phyloP scores from a whole-genome alignment of 257 asterid species.

The Capsicum rhomboideum region DNA sequence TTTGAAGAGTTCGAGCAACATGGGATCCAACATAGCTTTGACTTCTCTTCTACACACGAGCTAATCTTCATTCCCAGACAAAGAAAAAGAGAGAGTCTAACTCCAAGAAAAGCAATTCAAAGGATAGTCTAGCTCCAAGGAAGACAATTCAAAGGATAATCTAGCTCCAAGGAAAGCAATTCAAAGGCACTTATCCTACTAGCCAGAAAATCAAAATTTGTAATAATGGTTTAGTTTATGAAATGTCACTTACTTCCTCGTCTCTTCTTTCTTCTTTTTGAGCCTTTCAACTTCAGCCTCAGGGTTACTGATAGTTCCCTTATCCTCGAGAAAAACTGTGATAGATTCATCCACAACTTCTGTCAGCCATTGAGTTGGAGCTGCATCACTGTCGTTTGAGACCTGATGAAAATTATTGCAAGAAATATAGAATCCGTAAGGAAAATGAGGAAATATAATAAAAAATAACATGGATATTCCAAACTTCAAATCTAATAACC shows the following conservation, averaged over 20 bases:
- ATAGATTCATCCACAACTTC: slow-evolving; percentile 56
- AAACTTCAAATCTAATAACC: background rate
- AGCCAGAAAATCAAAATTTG: background rate
- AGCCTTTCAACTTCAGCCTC: slow-evolving; percentile 82
- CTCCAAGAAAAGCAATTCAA: no score
- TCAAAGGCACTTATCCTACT: background rate
- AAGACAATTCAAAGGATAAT: no score
- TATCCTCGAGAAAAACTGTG: slow-evolving; percentile 48
- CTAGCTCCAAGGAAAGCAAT: background rate
- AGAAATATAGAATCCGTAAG: background rate
- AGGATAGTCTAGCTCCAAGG: no score
- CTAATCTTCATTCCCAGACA: background rate
- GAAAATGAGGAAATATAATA: background rate
- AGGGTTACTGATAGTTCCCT: slow-evolving; percentile 33
- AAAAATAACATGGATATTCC: background rate
- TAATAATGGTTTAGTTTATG: background rate
- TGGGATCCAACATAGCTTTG: background rate
- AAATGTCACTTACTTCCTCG: slow-evolving; percentile 46
- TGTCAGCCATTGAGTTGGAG: slow-evolving; percentile 64
- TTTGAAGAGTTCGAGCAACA: background rate
- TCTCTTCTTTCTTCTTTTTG: slow-evolving; percentile 68
- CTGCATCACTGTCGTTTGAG: slow-evolving; percentile 43
- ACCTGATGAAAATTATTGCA: slow-evolving; percentile 32
- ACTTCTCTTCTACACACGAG: background rate
- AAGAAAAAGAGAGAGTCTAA: no score